phyloP scores from a whole-genome alignment of 163 green algal genomes.

The Chlorella variabilis region DNA sequence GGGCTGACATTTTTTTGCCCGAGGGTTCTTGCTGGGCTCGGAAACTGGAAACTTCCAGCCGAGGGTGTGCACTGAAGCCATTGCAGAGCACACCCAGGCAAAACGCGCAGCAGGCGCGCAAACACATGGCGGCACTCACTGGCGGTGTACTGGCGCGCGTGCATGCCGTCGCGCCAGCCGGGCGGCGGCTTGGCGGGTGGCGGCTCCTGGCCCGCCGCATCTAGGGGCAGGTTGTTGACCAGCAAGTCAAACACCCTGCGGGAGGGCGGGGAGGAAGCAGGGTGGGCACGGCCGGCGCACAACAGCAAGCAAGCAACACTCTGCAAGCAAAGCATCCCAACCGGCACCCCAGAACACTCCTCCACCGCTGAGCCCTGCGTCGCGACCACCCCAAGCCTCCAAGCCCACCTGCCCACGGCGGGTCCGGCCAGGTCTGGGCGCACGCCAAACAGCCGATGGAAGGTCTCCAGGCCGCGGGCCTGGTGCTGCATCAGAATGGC shows the following conservation, averaged over 20 bases:
- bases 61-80: too few relatives aligned
- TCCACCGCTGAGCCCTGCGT: too few relatives aligned
- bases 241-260: constrained; percentile 55
- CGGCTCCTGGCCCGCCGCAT: constrained; percentile 39
- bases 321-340: not conserved
- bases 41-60: too few relatives aligned
- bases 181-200: constrained; percentile 46
- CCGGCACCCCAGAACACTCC: too few relatives aligned
- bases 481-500: constrained; percentile 64
- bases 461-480: constrained; percentile 65
- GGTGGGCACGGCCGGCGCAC: too few relatives aligned
- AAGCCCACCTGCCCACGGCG: constrained; percentile 43
- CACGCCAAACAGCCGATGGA: constrained; percentile 53
- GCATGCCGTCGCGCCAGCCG: constrained; percentile 55
- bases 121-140: constrained; percentile 22
- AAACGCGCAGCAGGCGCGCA: too few relatives aligned
- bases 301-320: too few relatives aligned
- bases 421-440: constrained; percentile 58
- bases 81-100: too few relatives aligned
- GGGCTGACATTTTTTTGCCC: too few relatives aligned
- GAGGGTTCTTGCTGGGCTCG: too few relatives aligned
- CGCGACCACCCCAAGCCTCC: not conserved
- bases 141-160: constrained; percentile 53
- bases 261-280: too few relatives aligned
- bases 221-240: constrained; percentile 49